phyloP scores from a whole-genome alignment of 139 green algal genomes.

The Trebouxia sp. region DNA sequence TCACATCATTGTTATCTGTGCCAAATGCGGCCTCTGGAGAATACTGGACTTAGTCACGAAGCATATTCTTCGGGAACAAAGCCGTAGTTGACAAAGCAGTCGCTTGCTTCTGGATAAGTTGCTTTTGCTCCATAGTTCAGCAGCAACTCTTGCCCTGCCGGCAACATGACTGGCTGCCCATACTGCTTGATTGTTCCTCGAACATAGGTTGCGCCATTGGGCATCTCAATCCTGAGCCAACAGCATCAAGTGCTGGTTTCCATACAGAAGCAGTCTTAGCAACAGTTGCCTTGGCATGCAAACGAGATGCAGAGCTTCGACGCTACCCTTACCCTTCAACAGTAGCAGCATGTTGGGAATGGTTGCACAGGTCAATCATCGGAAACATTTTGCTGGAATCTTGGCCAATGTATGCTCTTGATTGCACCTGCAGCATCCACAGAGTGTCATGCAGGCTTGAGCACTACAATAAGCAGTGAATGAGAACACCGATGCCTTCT shows the following conservation, averaged over 20 bases:
- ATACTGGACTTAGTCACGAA: too few relatives aligned
- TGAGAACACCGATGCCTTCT: too few relatives aligned
- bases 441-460: too few relatives aligned
- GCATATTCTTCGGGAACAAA: conserved; percentile 12
- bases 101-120: background rate
- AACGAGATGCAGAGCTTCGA: too few relatives aligned
- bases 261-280: too few relatives aligned
- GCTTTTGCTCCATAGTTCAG: background rate
- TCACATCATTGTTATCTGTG: too few relatives aligned
- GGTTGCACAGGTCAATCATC: conserved; percentile 14
- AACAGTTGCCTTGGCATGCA: too few relatives aligned
- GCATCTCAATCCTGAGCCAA: background rate
- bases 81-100: conserved; percentile 1
- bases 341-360: background rate
- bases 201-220: background rate
- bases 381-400: background rate
- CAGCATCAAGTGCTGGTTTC: too few relatives aligned
- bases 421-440: conserved; percentile 9
- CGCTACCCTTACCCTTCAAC: background rate
- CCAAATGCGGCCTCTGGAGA: too few relatives aligned
- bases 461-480: too few relatives aligned
- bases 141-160: background rate
- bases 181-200: background rate
- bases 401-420: background rate
- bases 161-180: background rate